Base-by-base conservation (phyloP, 2,329 filamentous ascomycete species). In the Cladophialophora immunda region DNA sequence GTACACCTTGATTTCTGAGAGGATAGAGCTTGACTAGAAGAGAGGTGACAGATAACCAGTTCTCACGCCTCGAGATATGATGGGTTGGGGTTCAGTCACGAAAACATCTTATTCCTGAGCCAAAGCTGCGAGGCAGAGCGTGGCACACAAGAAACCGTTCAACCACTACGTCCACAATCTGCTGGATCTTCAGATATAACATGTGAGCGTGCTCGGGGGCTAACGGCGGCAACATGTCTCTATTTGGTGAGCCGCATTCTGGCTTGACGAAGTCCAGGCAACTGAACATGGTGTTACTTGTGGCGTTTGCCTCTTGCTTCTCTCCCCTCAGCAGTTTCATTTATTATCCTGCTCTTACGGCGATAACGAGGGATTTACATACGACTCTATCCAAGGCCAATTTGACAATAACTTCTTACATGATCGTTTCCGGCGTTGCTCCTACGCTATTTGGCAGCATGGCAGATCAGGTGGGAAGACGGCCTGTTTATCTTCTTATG, bases 381-480 rank as follows among this genome's bases (percentile, higher is more conserved):
- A 55, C 55, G 4, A 58, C 66, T 17, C 50, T 68, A 4, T 53
- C 57, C 41, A 34, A 64, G 58, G 64, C 68, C 58, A 70, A 68
- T 57, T 41, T 70, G 27, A 70, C 68, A 8, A 58, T 70, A 13
- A 70, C 68, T 5, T 65, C 63, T 15, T 70, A 70, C 60, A 53
- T 70, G 47, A 61, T 65, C 4, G 58, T 70, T 15, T 38, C 56
- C 13, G 77, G 75, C 2, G 63, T 78, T 15, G 73, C 73, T 0
- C 77, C 77, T 2, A 73, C 73, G 11, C 69, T 79, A 25, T 69
- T 76, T 55, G 77, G 75, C 11, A 70, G 72, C 15, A 72, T 76
- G 19, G 74, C 78, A 7, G 78, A 79, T 62, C 67, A 68, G 0
- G 60, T 70, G 15, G 77, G 77, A 17, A 73, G 77, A 15, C 74